These are phyloP conservation scores for Aschersonia sp. DNA, from an alignment of 2,329 filamentous ascomycete genomes.

Conservation along the genomic window DNA sequence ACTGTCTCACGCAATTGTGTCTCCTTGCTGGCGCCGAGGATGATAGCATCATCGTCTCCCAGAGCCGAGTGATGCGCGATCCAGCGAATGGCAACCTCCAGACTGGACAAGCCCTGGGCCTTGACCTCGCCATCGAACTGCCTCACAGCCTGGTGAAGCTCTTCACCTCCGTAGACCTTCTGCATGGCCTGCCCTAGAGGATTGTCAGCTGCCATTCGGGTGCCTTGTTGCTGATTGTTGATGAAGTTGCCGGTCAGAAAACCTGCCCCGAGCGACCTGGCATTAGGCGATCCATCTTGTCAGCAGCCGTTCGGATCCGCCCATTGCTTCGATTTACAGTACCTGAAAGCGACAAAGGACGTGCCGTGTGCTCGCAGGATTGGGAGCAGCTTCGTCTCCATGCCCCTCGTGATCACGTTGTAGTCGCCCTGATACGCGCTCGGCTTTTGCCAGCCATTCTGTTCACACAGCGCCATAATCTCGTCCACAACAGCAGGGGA, in stretches of 20 bases:
- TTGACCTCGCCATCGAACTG: neutral
- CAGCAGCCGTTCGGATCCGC: neutral
- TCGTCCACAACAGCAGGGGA: neutral
- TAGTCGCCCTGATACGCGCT: neutral
- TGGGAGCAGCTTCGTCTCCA: neutral
- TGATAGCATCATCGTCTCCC: neutral
- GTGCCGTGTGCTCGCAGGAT: neutral
- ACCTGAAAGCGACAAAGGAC: slow-evolving; percentile 1
- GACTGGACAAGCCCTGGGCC: neutral
- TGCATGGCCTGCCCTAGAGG: neutral
- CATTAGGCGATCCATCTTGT: neutral
- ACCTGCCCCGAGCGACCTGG: neutral
- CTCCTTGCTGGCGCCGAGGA: neutral
- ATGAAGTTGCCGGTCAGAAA: neutral
- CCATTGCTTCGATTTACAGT: neutral
- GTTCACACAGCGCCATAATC: neutral
- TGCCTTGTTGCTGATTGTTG: neutral
- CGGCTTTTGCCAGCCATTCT: neutral
- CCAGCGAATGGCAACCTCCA: neutral
- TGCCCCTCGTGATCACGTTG: neutral
- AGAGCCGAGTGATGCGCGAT: neutral
- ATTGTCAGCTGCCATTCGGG: neutral
- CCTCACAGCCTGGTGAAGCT: neutral
- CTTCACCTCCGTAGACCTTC: neutral
- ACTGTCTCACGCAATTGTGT: neutral